Evolutionary conservation across 140 eudicot genomes (phyloP).

Genomic region (Senecio squalidus): DNA sequence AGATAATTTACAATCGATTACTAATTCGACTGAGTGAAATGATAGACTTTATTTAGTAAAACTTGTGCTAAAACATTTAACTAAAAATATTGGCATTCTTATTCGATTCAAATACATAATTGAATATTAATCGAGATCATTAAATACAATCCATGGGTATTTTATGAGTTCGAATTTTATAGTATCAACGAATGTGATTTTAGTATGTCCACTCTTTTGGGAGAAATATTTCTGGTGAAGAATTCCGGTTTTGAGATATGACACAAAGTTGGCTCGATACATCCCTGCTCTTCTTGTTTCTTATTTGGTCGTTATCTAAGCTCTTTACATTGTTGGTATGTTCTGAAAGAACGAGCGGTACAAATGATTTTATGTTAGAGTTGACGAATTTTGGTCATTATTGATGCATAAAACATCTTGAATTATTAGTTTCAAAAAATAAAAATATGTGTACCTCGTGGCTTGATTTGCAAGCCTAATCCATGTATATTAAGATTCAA

Average conservation of each 20-base stretch:
- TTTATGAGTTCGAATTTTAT: conserved; percentile 5
- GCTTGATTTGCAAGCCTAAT: conserved; percentile 49
- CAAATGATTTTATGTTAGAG: not conserved
- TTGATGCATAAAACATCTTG: no score
- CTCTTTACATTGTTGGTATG: conserved; percentile 21
- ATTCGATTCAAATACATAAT: conserved; percentile 31
- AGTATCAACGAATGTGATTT: not conserved
- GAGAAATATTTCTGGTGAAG: conserved; percentile 73
- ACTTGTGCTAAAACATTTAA: conserved; percentile 2
- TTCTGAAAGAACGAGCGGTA: conserved; percentile 28
- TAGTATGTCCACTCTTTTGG: conserved; percentile 88
- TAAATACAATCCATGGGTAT: conserved; percentile 10
- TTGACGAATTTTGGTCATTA: no score
- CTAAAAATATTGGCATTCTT: conserved; percentile 12
- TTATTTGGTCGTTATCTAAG: conserved; percentile 13
- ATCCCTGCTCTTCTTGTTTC: conserved; percentile 29
- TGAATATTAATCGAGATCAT: conserved; percentile 17
- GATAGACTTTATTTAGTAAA: conserved; percentile 1
- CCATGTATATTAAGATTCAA: conserved; percentile 69
- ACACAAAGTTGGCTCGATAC: conserved; percentile 25
- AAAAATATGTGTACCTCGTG: conserved; percentile 28
- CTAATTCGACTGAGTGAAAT: not conserved
- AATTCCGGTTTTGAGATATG: conserved; percentile 36
- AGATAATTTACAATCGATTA: no score
- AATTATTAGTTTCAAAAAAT: not conserved